Conservation (phyloP, 2,329 filamentous ascomycete species). For the Aureobasidium lini region DNA sequence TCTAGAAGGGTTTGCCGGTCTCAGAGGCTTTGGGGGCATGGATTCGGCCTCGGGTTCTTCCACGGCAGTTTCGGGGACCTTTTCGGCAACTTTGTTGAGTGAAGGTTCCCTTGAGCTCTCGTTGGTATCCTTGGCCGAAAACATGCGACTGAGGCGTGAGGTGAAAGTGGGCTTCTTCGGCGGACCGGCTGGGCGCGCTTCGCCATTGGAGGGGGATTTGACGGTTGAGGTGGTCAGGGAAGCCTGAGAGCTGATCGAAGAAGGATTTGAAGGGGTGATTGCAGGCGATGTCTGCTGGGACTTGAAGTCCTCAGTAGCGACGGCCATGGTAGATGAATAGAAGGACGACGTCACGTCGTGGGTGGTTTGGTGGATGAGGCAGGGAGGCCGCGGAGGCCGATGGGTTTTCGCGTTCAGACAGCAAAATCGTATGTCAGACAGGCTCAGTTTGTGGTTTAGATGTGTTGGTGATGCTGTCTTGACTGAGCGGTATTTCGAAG, state of each 20-base stretch:
- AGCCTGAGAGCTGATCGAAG: conserved; percentile 20
- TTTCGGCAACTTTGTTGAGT: conserved; percentile 20
- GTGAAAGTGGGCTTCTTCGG: conserved; percentile 34
- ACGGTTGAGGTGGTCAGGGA: conserved; percentile 15
- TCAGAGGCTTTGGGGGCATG: conserved; percentile 4
- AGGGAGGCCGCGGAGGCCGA: conserved; percentile 6
- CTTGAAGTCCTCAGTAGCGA: conserved; percentile 8
- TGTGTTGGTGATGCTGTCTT: not conserved
- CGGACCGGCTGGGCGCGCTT: conserved; percentile 17
- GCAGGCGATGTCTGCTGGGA: not conserved
- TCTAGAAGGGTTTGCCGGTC: conserved; percentile 24
- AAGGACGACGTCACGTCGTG: not conserved
- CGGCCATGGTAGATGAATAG: conserved; percentile 5
- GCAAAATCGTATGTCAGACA: not conserved
- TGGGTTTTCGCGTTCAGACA: not conserved
- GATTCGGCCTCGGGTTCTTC: conserved; percentile 20
- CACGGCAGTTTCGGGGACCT: conserved; percentile 22
- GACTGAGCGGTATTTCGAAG: not conserved
- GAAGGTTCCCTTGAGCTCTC: conserved; percentile 13
- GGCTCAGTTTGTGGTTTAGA: not conserved
- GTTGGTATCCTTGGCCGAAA: conserved; percentile 29
- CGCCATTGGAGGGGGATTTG: conserved; percentile 15
- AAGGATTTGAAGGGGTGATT: conserved; percentile 12
- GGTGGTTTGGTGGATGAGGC: not conserved
- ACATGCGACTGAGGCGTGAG: conserved; percentile 35